phyloP scores from a whole-genome alignment of 1,139 yeast genomes.

The Kodamaea ohmeri region DNA sequence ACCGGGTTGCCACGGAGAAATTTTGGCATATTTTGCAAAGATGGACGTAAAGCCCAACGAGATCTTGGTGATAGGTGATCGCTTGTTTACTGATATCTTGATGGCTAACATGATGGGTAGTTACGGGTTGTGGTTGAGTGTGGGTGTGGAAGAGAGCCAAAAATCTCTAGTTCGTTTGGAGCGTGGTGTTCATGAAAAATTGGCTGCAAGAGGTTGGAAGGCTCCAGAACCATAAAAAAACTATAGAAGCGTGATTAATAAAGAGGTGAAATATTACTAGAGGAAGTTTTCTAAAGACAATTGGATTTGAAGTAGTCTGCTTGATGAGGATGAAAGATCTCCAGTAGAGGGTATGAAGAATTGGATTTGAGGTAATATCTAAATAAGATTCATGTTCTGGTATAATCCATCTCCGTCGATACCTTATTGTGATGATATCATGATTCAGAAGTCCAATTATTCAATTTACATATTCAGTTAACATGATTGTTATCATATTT shows the following conservation, averaged over 20 bases:
- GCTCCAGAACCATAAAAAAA: background rate
- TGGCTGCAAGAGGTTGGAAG: slow-evolving; percentile 13
- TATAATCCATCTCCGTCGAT: too few relatives aligned
- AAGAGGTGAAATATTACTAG: background rate
- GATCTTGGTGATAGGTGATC: slow-evolving; percentile 84
- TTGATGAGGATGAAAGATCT: too few relatives aligned
- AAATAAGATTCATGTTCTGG: too few relatives aligned
- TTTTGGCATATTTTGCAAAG: slow-evolving; percentile 54
- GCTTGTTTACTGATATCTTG: slow-evolving; percentile 84
- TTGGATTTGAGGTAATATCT: background rate
- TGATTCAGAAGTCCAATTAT: too few relatives aligned
- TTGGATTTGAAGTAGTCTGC: too few relatives aligned
- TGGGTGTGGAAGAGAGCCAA: slow-evolving; percentile 64
- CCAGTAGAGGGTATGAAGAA: background rate
- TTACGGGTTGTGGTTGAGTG: slow-evolving; percentile 76
- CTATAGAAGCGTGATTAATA: slow-evolving; percentile 8
- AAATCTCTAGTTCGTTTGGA: slow-evolving; percentile 54
- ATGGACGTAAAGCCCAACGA: slow-evolving; percentile 56
- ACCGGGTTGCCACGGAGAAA: slow-evolving; percentile 82
- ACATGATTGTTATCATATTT: too few relatives aligned
- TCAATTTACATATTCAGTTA: too few relatives aligned
- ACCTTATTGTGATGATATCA: background rate
- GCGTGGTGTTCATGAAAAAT: slow-evolving; percentile 38
- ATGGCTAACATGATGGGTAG: slow-evolving; percentile 96
- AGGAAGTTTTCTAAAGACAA: too few relatives aligned